phyloP scores from a whole-genome alignment of 495 filamentous ascomycete genomes.

The Tuber magnatum region DNA sequence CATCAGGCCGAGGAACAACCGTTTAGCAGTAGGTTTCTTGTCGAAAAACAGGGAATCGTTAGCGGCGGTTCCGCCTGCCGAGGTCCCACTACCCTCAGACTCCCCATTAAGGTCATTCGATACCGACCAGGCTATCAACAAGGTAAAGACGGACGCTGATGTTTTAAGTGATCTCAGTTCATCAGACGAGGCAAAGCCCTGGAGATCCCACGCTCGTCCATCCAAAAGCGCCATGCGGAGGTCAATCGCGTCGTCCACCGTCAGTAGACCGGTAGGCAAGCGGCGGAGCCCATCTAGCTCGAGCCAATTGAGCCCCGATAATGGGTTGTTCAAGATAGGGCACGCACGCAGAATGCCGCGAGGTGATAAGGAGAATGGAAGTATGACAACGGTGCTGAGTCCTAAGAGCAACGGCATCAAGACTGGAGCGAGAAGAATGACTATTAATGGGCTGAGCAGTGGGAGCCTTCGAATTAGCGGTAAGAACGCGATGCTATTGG shows the following conservation, averaged over 20 bases:
- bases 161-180: slow-evolving; percentile 17
- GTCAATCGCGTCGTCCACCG: slow-evolving; percentile 16
- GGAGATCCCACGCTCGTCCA: slow-evolving; percentile 26
- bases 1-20: slow-evolving; percentile 56
- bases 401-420: slow-evolving; percentile 37
- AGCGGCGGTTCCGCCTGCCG: slow-evolving; percentile 49
- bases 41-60: slow-evolving; percentile 55
- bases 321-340: slow-evolving; percentile 32
- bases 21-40: slow-evolving; percentile 88
- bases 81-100: slow-evolving; percentile 50
- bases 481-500: slow-evolving; percentile 25
- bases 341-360: slow-evolving; percentile 37
- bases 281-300: slow-evolving; percentile 33
- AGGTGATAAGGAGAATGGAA: slow-evolving; percentile 36
- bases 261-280: slow-evolving; percentile 13
- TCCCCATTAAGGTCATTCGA: slow-evolving; percentile 33
- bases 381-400: slow-evolving; percentile 36
- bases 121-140: slow-evolving; percentile 38
- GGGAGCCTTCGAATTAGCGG: slow-evolving; percentile 21
- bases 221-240: slow-evolving; percentile 34
- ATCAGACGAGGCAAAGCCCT: slow-evolving; percentile 28
- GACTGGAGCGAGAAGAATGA: slow-evolving; percentile 36
- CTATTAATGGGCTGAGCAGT: slow-evolving; percentile 23
- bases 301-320: slow-evolving; percentile 33
- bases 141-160: slow-evolving; percentile 25